These are phyloP conservation scores for Ophiostoma montium DNA, from an alignment of 2,329 filamentous ascomycete species.

Conservation along the genomic window DNA sequence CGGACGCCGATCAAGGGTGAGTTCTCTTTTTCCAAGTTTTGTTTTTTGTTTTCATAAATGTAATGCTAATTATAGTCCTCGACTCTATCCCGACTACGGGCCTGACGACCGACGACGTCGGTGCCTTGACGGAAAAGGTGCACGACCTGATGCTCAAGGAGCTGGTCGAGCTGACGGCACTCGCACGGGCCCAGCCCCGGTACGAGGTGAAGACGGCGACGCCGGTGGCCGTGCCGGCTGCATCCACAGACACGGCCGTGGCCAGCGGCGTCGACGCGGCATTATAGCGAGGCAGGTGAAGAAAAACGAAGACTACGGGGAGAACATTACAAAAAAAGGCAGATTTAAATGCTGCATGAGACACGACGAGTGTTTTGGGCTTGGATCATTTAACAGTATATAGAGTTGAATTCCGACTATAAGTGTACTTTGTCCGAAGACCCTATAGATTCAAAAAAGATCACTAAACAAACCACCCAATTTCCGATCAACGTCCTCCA, in stretches of 20 bases:
- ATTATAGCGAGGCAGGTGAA: conserved; percentile 2
- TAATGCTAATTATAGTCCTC: conserved; percentile 43
- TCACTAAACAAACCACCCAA: too few relatives aligned
- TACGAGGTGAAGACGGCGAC: not conserved
- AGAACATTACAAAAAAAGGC: not conserved
- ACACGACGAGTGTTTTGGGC: too few relatives aligned
- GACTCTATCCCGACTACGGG: conserved; percentile 66
- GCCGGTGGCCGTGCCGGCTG: not conserved
- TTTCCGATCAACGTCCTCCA: too few relatives aligned
- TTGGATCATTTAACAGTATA: too few relatives aligned
- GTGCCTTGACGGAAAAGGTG: conserved; percentile 52
- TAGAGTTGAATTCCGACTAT: too few relatives aligned
- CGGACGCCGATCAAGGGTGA: conserved; percentile 62
- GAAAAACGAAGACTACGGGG: not conserved
- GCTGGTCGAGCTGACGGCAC: conserved; percentile 38
- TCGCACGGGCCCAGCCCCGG: conserved; percentile 18
- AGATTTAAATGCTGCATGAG: too few relatives aligned
- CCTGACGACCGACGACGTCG: conserved; percentile 62
- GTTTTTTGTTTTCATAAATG: conserved; percentile 9
- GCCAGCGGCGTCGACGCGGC: conserved; percentile 7
- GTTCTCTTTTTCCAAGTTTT: not conserved
- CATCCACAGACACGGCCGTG: conserved; percentile 2
- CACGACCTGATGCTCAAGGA: conserved; percentile 64
- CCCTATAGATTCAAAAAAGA: too few relatives aligned
- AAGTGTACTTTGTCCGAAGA: too few relatives aligned